Evolutionary conservation across 352 stramenopile species (phyloP).

Genomic region (Heterotrichella gracilis): DNA sequence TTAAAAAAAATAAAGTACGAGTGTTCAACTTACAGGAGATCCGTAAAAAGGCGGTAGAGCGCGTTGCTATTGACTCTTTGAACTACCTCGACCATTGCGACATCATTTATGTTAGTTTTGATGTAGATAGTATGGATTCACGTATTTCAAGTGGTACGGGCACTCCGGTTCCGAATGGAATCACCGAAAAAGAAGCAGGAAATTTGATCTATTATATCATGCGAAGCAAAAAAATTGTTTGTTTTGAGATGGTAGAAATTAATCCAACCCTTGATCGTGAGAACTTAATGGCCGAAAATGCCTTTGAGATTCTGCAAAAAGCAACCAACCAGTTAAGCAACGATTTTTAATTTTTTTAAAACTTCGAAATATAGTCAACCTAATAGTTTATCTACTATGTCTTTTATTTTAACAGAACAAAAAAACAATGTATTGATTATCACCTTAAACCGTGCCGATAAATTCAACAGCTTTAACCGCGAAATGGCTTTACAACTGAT

Average conservation of each 20-base stretch:
- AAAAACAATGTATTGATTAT: not conserved
- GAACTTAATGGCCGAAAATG: conserved; percentile 7
- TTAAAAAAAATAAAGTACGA: conserved; percentile 2
- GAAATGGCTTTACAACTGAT: conserved; percentile 3
- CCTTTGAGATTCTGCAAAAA: conserved; percentile 9
- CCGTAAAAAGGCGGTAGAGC: not conserved
- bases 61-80: not conserved
- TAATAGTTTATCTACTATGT: not conserved
- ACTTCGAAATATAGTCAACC: not conserved
- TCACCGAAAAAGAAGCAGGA: not conserved
- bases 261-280: not conserved
- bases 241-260: not conserved
- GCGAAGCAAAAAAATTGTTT: not conserved
- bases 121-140: not conserved
- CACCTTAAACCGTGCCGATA: not conserved
- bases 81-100: conserved; percentile 3
- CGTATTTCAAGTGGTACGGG: not conserved
- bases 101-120: conserved; percentile 2
- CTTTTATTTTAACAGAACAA: not conserved
- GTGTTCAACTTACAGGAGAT: not conserved
- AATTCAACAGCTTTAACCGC: conserved; percentile 6
- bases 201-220: conserved; percentile 7
- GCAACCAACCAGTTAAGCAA: conserved; percentile 2
- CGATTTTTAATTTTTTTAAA: not conserved
- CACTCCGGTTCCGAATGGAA: not conserved